Evolutionary conservation across 495 filamentous ascomycete species (phyloP).

Genomic region (Neurospora sp.): DNA sequence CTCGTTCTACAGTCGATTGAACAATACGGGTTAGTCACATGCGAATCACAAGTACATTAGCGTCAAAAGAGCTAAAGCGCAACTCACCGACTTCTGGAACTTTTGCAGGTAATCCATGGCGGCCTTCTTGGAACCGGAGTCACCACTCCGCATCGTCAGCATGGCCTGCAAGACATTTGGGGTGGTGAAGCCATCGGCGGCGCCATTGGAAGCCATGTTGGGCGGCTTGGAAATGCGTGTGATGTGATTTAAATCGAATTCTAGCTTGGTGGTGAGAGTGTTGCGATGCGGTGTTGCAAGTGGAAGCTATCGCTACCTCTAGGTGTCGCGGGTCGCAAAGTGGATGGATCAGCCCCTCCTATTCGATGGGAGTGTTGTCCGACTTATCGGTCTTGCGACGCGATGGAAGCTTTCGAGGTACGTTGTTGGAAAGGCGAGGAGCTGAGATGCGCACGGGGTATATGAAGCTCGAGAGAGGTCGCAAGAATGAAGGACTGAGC

Average conservation of each 20-base stretch:
- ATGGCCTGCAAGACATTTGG: slow-evolving; percentile 68
- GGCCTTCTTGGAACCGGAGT: slow-evolving; percentile 73
- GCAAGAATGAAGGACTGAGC: slow-evolving; percentile 1
- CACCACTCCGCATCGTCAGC: slow-evolving; percentile 80
- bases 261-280: not conserved
- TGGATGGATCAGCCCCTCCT: slow-evolving; percentile 10
- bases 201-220: slow-evolving; percentile 59
- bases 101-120: slow-evolving; percentile 85
- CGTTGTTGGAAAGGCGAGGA: not conserved
- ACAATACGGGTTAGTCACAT: not conserved
- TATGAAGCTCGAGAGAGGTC: slow-evolving; percentile 5
- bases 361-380: slow-evolving; percentile 1
- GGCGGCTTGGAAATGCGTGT: not conserved
- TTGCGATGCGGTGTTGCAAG: not conserved
- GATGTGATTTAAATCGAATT: not conserved
- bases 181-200: slow-evolving; percentile 64
- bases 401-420: not conserved
- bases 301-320: not conserved
- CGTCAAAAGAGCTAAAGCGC: slow-evolving; percentile 1
- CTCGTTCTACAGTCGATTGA: slow-evolving; percentile 46
- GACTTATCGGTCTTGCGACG: not conserved
- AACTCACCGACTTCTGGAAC: slow-evolving; percentile 95
- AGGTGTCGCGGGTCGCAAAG: not conserved
- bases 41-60: not conserved
- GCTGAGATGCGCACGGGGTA: not conserved